Base-by-base conservation (phyloP, 345 rosid genomes). In the Euphorbia pulcherrima region DNA sequence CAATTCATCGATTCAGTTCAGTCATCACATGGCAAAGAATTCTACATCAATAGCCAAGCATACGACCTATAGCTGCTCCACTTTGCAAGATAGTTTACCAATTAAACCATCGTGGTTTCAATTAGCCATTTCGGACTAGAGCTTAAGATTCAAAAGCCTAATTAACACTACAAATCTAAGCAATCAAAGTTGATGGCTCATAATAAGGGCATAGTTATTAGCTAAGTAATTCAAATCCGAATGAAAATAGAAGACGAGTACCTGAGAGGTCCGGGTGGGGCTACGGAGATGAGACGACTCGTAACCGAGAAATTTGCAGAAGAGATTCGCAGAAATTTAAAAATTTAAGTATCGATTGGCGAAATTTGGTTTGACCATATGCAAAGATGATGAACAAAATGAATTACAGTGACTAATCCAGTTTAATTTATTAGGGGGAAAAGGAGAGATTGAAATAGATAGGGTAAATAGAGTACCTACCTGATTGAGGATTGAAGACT, bases 271-370 rank as follows among this genome's bases (percentile, higher is more conserved):
- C 48, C 84, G 82, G 17, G 81, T 65, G 11, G 91, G 77, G 75
- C 55, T 76, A 3, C 96, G 89, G 66, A 90, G 88, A 73, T 90
- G 90, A 44, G 96, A 90, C 68, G 92, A 90, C 62, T 87, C 94
- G 65, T 86, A 93, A 65, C 98, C 97, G 0, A 88, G 91, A 67
- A 87, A 90, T 68, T 90, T 96, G 2, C 94, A 84, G 75, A 93
- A 93, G 2, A 90, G 84, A 78, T 91, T 89, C n/a, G n/a, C n/a
- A n/a, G n/a, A n/a, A n/a, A n/a, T n/a, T n/a, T n/a, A n/a, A n/a
- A n/a, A n/a, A n/a, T n/a, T n/a, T n/a, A n/a, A n/a, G n/a, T n/a
- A n/a, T n/a, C n/a, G n/a, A n/a, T n/a, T n/a, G n/a, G n/a, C n/a
- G n/a, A n/a, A n/a, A n/a, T n/a, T n/a, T n/a, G n/a, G n/a, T n/a